Base-by-base conservation (phyloP, 805 yeast species). In the Wickerhamiella sergipiensis region DNA sequence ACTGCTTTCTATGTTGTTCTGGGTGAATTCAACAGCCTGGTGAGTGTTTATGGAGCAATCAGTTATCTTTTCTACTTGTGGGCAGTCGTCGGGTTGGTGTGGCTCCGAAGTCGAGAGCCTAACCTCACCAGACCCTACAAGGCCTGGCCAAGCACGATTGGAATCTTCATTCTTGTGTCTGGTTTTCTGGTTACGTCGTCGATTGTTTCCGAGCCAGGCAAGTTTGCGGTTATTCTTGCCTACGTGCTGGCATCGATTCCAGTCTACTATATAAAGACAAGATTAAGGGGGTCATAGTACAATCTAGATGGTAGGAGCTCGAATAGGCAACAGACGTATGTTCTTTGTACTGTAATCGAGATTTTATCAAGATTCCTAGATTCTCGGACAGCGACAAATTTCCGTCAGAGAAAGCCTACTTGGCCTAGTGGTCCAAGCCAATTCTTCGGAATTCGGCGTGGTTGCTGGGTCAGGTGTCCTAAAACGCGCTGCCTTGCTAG, bases 41-140 rank as follows among this genome's bases (percentile, higher is more conserved):
- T 70, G 15, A 62, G 67, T 12, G 66, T 70, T 47, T 69, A 68
- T 49, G 72, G 72, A 2, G 61, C 64, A 2, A 63, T 66, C 8
- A 63, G 62, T 13, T 66, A 63, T 49, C 50, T 59, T 21, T 68
- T 64, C 48, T 67, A 63, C 55, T 57, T 63, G 40, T 48, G 64
- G 43, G 62, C 71, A 0, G 72, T 70, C 2, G 54, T 64, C 4
- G 72, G 73, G 1, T 64, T 70, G 15, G 56, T 70, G 29, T 55
- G 61, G 19, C 55, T 70, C 42, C 55, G 73, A 21, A 56, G 59
- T 46, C 53, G 56, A 10, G 67, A 67, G 48, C 72, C 72, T 0
- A 52, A 56, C 1, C 56, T 70, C 12, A 61, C 55, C 6, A 52
- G 73, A 38, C 72, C 73, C 1, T 69, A 65, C 59, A 61, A 61